Base-by-base conservation (phyloP, 2,329 filamentous ascomycete species). In the Apiospora arundinis region DNA sequence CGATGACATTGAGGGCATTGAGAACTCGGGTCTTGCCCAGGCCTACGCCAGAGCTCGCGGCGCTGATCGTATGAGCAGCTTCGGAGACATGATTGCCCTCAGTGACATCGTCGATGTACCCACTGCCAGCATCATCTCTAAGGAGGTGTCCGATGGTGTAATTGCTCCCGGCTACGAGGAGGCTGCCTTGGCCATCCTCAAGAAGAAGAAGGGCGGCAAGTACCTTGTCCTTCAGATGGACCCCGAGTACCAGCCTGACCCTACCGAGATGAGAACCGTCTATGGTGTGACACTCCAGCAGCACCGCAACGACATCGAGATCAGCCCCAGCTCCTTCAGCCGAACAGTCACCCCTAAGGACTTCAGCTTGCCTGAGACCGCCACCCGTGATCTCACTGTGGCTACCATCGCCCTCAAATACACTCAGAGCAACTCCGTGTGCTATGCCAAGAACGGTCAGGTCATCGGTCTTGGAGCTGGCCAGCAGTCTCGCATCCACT, bases 351-450 rank as follows among this genome's bases (percentile, higher is more conserved):
- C 93, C 18, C 95, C 95, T 74, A 97, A 97, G 86, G 91, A 94
- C 77, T 88, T 90, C 69, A 83, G 89, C 23, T 89, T 99, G 25
- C 90, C 95, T 49, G 94, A 96, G 78, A 88, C 90, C 70, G 96
- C 96, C 69, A 88, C 95, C 73, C 92, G 95, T 73, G 96, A 99
- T 80, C 87, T 99, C 75, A 95, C 95, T 40, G 92, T 99, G 66
- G 96, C 96, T 70, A 99, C 96, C 70, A 98, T 99, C 80, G 95
- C 96, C 45, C 89, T 98, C 78, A 99, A 99, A 86, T 99, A 97
- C 87, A 99, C 96, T 1, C 95, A 99, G 85, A 97, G 95, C 81
- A 99, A 99, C 90, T 98, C 95, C 37, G 96, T 99, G 74, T 98
- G 95, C 89, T 99, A 98, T 81, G 95, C 96, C 70, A 88, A 94